Percentiles rank a stretch among this genome's conserved stretches.
Conservation (phyloP, 345 rosid species). For the Eucalyptus virginea region DNA sequence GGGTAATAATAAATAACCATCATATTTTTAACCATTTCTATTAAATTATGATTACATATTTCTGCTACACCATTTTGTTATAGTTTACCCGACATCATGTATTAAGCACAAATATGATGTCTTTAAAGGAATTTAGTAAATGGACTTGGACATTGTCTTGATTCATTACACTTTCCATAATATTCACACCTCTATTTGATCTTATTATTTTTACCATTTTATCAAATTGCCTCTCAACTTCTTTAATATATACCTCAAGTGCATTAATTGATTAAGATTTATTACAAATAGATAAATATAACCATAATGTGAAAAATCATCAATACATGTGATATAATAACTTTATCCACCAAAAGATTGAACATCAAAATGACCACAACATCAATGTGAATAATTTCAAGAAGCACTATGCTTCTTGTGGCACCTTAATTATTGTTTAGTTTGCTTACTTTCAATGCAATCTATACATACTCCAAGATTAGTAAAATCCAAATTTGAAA, state of each 20-base stretch:
- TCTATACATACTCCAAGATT: not conserved
- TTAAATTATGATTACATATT: not conserved
- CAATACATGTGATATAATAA: not conserved
- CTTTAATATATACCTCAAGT: not conserved
- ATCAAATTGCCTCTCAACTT: not conserved
- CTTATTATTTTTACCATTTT: not conserved
- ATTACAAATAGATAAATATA: too few species aligned
- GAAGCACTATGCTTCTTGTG: not conserved
- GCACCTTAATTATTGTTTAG: not conserved
- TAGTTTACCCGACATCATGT: not conserved
- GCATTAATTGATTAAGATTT: not conserved
- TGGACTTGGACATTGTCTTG: not conserved
- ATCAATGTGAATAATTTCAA: not conserved
- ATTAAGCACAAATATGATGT: not conserved
- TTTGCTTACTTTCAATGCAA: conserved; percentile 1
- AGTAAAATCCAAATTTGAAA: not conserved
- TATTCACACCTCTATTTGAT: not conserved
- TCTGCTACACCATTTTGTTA: not conserved
- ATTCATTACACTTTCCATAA: not conserved
- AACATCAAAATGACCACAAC: not conserved
- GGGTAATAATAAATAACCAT: not conserved
- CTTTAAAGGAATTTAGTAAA: not conserved
- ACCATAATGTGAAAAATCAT: not conserved
- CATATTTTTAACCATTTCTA: not conserved
- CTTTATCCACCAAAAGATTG: not conserved